Base-by-base conservation (phyloP, 768 basidiomycete genomes). In the Tremella mesenterica region DNA sequence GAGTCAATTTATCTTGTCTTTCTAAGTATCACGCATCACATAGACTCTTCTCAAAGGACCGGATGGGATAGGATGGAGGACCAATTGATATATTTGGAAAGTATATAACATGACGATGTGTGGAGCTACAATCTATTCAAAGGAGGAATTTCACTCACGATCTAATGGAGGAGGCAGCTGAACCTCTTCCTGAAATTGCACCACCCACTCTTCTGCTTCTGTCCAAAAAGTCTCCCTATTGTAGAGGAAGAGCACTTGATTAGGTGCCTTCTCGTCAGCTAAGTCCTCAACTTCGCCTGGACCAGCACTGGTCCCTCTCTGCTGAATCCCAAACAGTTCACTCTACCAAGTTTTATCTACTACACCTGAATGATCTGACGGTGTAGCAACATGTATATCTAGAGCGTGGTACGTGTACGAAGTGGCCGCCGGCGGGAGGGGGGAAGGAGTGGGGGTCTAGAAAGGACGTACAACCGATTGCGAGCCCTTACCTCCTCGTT, bases 141-240 rank as follows among this genome's bases (percentile, higher is more conserved):
- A 36, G 12, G n/a, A 43, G 26, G 25, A 13, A 41, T n/a, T n/a
- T 2, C 10, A 61, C 64, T 38, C 18, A 69, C 67, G 41, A 44
- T 64, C 57, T 14, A 69, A 18, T 26, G 52, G 56, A 26, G 67
- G 67, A 4, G 67, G 67, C 3, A 69, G 39, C 26, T 51, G 38
- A 1, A 69, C 47, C 20, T 58, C 60, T 47, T 69, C 67, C 43
- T 64, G 57, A 14, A 62, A 55, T 18, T 61, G 58, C 8, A 51
- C 47, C 4, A 64, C 66, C 58, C 62, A 70, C 29, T 60, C 54
- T 25, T 69, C 64, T 8, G 71, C 58, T 14, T 70, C 67, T 3
- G 55, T 50, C 56, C 56, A 67, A 56, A 73, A 73, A 0, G 63
- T 63, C 30, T 65, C 67, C 13, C 67, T 50, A 50, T 73, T 67